These are phyloP conservation scores for Blepharisma undulans DNA, from an alignment of 169 alveolate genomes.

Conservation along the genomic window DNA sequence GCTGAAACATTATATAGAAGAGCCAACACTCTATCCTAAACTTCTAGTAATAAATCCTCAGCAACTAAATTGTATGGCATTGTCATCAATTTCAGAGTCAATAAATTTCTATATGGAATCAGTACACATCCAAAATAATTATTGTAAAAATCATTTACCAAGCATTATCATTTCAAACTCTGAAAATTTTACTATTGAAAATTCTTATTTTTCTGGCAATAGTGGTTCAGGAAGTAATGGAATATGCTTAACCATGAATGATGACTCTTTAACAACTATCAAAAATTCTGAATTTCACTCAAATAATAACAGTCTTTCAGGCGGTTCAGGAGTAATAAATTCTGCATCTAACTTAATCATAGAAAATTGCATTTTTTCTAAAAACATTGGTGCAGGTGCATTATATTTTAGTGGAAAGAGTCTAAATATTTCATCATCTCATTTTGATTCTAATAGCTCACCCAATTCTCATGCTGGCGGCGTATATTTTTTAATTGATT, in stretches of 20 bases:
- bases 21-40: background rate
- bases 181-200: too few species aligned
- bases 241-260: background rate
- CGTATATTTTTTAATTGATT: too few species aligned
- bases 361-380: background rate
- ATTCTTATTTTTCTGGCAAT: background rate
- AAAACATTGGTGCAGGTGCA: background rate
- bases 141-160: background rate
- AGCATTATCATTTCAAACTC: background rate
- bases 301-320: background rate
- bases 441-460: background rate
- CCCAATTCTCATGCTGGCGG: background rate
- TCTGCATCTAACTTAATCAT: background rate
- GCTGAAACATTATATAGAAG: background rate
- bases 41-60: background rate
- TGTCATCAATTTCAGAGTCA: background rate
- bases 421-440: background rate
- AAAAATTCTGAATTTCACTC: background rate
- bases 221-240: background rate
- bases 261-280: too few species aligned
- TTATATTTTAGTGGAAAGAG: background rate
- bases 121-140: background rate
- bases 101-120: background rate
- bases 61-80: background rate
- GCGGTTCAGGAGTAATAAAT: background rate